Conservation (phyloP, 2,329 filamentous ascomycete genomes). For the Penicillium freii region DNA sequence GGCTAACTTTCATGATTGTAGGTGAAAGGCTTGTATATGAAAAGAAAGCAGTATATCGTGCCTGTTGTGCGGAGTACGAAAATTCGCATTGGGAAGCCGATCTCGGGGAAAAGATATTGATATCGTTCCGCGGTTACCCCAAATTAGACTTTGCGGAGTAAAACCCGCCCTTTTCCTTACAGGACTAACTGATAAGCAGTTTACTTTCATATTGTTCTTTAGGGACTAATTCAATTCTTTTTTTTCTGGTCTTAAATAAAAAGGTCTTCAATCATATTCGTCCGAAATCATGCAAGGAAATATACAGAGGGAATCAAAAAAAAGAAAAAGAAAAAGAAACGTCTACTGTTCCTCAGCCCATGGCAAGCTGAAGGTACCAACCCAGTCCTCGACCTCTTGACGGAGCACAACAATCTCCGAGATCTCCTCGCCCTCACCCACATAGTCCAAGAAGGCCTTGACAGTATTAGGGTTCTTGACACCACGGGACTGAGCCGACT, state of each 20-base stretch:
- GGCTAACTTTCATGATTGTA: constrained; percentile 40
- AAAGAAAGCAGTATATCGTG: neutral
- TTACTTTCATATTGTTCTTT: too few species aligned
- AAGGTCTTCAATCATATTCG: constrained; percentile 24
- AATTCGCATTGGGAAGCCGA: neutral
- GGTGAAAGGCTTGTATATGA: neutral
- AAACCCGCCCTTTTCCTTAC: neutral
- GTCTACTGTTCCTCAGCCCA: constrained; percentile 61
- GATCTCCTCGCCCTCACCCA: constrained; percentile 74
- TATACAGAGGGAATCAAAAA: constrained; percentile 15
- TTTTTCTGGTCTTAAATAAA: neutral
- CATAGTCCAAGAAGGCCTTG: constrained; percentile 95
- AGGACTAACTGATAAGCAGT: neutral
- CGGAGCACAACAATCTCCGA: constrained; percentile 79
- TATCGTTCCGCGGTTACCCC: neutral
- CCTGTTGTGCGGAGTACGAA: neutral
- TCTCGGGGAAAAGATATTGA: neutral
- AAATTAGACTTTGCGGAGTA: neutral
- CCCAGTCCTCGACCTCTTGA: constrained; percentile 89
- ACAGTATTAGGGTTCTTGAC: constrained; percentile 97
- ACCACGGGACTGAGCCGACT: constrained; percentile 76
- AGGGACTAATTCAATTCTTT: neutral
- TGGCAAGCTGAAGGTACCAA: constrained; percentile 85
- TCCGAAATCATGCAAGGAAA: constrained; percentile 24
- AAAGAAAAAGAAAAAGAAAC: constrained; percentile 7